Evolutionary conservation across 2,329 filamentous ascomycete genomes (phyloP).

Genomic region (Tricladium varicosporioides): DNA sequence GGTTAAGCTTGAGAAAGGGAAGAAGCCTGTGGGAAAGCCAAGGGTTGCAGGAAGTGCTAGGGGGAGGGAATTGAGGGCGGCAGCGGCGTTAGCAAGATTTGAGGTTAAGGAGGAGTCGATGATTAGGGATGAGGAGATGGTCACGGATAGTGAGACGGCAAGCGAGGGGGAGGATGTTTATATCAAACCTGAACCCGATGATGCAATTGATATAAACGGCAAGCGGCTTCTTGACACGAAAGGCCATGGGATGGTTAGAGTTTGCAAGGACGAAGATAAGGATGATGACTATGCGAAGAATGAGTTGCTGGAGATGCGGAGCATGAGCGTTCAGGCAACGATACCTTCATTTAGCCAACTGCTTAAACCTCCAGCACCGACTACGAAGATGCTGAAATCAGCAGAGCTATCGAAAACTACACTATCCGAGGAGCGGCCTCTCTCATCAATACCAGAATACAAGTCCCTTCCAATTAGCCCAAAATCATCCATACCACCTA

Average conservation of each 20-base stretch:
- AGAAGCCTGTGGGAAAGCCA: conserved; percentile 52
- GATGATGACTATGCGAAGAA: conserved; percentile 56
- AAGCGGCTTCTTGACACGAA: conserved; percentile 62
- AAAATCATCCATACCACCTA: not conserved
- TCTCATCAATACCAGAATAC: not conserved
- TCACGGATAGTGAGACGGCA: conserved; percentile 44
- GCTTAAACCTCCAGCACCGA: conserved; percentile 8
- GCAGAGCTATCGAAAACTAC: not conserved
- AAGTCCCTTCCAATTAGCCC: not conserved
- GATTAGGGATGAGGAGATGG: conserved; percentile 37
- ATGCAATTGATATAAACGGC: conserved; percentile 64
- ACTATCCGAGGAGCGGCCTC: too few relatives aligned
- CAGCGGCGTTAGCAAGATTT: conserved; percentile 58
- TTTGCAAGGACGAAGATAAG: conserved; percentile 69
- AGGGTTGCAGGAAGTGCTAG: conserved; percentile 58
- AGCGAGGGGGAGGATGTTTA: conserved; percentile 45
- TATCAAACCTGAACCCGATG: conserved; percentile 44
- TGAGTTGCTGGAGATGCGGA: conserved; percentile 67
- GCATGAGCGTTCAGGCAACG: conserved; percentile 32
- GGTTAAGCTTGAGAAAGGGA: conserved; percentile 43
- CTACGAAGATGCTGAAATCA: conserved; percentile 1
- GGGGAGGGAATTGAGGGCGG: conserved; percentile 58
- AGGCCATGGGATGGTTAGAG: conserved; percentile 66
- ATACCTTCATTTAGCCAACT: not conserved
- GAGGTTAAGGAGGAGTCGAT: conserved; percentile 42